Evolutionary conservation across 805 yeast genomes (phyloP).

Genomic region (Lipomyces mesembrius): DNA sequence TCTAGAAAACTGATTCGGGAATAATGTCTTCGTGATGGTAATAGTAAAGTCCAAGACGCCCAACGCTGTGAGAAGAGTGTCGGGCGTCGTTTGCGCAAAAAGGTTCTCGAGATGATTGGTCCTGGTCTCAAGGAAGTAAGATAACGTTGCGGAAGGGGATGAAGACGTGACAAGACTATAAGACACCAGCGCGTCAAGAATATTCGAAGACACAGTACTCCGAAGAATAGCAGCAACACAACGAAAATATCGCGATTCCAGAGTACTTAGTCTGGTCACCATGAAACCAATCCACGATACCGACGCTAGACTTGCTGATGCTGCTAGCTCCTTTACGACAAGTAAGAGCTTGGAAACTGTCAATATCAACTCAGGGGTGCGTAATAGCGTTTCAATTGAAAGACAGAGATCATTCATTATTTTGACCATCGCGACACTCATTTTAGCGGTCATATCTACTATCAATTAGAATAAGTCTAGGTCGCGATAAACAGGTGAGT

Average conservation of each 20-base stretch:
- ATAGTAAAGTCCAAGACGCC: conserved; percentile 24
- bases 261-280: background rate
- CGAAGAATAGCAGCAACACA: conserved; percentile 6
- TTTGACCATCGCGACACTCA: conserved; percentile 16
- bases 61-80: conserved; percentile 17
- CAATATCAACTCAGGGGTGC: conserved; percentile 16
- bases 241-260: conserved; percentile 12
- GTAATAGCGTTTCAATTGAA: conserved; percentile 23
- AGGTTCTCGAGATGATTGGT: conserved; percentile 10
- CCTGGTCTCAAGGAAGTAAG: conserved; percentile 18
- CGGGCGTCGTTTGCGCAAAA: conserved; percentile 1
- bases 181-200: conserved; percentile 28
- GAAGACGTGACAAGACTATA: conserved; percentile 18
- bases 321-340: conserved; percentile 6
- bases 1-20: conserved; percentile 25
- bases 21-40: conserved; percentile 14
- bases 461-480: background rate
- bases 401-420: conserved; percentile 21
- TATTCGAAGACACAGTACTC: conserved; percentile 10
- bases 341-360: conserved; percentile 20
- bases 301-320: background rate
- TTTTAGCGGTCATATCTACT: conserved; percentile 16
- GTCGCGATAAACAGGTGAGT: background rate
- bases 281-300: background rate
- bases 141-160: conserved; percentile 16